Evolutionary conservation across 768 basidiomycete genomes (phyloP).

Genomic region (Collybiopsis luxurians): DNA sequence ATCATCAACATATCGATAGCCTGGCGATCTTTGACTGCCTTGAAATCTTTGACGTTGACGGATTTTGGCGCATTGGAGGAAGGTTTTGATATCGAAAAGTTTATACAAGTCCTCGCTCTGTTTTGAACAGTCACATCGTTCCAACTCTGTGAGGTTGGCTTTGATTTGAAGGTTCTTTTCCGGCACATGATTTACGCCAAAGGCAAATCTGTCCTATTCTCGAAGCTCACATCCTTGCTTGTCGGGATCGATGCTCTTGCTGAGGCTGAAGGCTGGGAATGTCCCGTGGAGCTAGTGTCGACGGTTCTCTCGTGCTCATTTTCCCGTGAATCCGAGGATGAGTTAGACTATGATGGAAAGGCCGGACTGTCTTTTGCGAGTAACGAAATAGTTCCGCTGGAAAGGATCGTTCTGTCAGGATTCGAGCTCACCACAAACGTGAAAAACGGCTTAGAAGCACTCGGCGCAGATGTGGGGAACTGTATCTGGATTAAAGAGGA

Average conservation of each 20-base stretch:
- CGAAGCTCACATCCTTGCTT: not conserved
- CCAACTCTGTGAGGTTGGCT: not conserved
- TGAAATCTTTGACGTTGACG: not conserved
- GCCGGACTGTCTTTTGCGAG: no score
- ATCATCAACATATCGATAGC: no score
- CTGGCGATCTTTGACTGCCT: not conserved
- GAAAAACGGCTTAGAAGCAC: no score
- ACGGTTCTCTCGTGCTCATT: not conserved
- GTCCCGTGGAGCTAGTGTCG: not conserved
- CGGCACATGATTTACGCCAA: not conserved
- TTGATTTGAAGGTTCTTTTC: not conserved
- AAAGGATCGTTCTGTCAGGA: no score
- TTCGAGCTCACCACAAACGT: no score
- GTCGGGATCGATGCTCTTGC: not conserved
- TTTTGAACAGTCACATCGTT: not conserved
- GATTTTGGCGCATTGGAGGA: not conserved
- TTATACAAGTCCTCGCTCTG: not conserved
- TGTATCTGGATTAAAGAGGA: no score
- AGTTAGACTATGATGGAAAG: no score
- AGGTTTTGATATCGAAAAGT: not conserved
- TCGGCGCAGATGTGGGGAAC: no score
- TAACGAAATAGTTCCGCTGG: no score
- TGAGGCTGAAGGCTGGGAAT: no score
- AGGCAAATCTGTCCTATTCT: not conserved
- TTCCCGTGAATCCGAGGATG: no score